Percentiles rank a stretch among this genome's conserved stretches.
These are phyloP conservation scores for Amanita molliuscula DNA, from an alignment of 768 basidiomycete species.

Conservation along the genomic window DNA sequence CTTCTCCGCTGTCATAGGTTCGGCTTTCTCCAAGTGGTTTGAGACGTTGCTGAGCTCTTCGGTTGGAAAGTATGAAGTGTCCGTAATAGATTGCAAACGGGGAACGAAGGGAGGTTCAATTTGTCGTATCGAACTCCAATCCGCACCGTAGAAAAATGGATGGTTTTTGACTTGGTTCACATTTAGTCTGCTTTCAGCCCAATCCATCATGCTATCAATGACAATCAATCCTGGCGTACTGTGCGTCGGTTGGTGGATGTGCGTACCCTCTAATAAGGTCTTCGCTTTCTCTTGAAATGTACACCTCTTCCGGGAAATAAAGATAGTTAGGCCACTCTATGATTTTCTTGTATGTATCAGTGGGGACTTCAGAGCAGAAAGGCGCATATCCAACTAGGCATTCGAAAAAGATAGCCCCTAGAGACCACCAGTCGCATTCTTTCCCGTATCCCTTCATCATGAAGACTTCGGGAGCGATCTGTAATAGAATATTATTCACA, in stretches of 20 bases:
- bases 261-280: conserved; percentile 77
- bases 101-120: conserved; percentile 97
- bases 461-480: conserved; percentile 98
- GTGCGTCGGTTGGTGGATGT: background rate
- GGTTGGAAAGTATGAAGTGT: conserved; percentile 95
- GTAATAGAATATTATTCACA: conserved; percentile 24
- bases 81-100: conserved; percentile 81
- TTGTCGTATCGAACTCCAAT: conserved; percentile 84
- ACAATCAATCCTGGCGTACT: conserved; percentile 1
- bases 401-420: conserved; percentile 98
- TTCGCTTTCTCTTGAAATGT: conserved; percentile 86
- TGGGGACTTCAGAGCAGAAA: conserved; percentile 94
- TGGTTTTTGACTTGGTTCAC: conserved; percentile 87
- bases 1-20: conserved; percentile 55
- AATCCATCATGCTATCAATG: conserved; percentile 67
- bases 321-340: conserved; percentile 91
- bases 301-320: conserved; percentile 91
- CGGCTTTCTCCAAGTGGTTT: conserved; percentile 47
- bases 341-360: conserved; percentile 98
- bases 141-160: conserved; percentile 91
- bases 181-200: conserved; percentile 62
- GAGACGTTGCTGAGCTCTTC: conserved; percentile 76
- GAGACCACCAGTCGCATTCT: conserved; percentile 99
- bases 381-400: conserved; percentile 97
- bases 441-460: conserved; percentile 95